Evolutionary conservation across 2,329 filamentous ascomycete species (phyloP).

Genomic region (Bipolaris zeicola): DNA sequence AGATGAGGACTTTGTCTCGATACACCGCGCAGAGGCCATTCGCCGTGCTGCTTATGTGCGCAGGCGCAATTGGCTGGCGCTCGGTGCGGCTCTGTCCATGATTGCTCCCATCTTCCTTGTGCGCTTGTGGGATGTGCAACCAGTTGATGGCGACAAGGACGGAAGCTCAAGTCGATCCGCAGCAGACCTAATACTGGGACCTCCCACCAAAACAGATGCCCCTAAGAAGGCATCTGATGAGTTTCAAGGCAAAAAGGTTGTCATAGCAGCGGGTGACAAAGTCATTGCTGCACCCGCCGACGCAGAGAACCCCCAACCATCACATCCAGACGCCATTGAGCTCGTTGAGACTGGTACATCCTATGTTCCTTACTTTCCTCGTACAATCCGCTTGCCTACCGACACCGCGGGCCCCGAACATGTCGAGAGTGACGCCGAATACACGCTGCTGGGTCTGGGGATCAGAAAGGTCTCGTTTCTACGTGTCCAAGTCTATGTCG

Average conservation of each 20-base stretch:
- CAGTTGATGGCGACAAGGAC: slow-evolving; percentile 23
- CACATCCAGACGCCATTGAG: slow-evolving; percentile 64
- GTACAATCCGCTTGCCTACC: slow-evolving; percentile 67
- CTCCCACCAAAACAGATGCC: slow-evolving; percentile 37
- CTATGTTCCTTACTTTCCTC: slow-evolving; percentile 79
- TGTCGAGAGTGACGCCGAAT: slow-evolving; percentile 60
- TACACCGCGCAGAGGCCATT: slow-evolving; percentile 42
- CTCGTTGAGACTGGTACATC: slow-evolving; percentile 81
- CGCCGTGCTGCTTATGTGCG: slow-evolving; percentile 35
- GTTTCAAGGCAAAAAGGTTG: slow-evolving; percentile 61
- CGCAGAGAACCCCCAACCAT: slow-evolving; percentile 37
- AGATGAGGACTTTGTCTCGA: slow-evolving; percentile 39
- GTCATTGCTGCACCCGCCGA: slow-evolving; percentile 52
- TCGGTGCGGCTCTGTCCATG: slow-evolving; percentile 46
- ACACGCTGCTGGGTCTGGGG: slow-evolving; percentile 86
- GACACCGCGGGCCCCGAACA: slow-evolving; percentile 35
- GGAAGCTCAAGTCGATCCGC: slow-evolving; percentile 31
- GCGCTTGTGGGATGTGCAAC: slow-evolving; percentile 36
- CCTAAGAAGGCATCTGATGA: slow-evolving; percentile 41
- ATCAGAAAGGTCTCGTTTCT: slow-evolving; percentile 90
- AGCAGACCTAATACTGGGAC: slow-evolving; percentile 32
- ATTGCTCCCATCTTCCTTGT: slow-evolving; percentile 46
- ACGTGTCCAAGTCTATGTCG: slow-evolving; percentile 89
- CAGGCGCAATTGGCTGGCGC: slow-evolving; percentile 41
- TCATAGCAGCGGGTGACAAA: slow-evolving; percentile 68